Conservation (phyloP, 1,139 yeast species). For the Meyerozyma athensensis region DNA sequence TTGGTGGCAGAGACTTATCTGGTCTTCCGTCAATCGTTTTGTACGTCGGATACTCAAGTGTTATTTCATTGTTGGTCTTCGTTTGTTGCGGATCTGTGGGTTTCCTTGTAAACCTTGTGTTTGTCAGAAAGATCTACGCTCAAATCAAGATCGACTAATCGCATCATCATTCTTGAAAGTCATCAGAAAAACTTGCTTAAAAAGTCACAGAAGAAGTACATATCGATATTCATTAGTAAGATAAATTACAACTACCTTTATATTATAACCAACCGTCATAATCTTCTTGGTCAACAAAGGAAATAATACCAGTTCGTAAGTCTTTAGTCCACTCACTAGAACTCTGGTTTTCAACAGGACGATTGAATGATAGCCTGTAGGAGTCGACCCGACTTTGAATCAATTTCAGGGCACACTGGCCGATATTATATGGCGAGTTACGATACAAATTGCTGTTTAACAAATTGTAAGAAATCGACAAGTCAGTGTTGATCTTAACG, state of each 20-base stretch:
- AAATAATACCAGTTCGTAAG: constrained; percentile 20
- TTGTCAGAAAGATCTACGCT: constrained; percentile 75
- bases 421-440: constrained; percentile 14
- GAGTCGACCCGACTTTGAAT: constrained; percentile 24
- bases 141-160: constrained; percentile 75
- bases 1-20: constrained; percentile 60
- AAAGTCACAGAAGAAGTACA: background rate
- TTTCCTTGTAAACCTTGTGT: constrained; percentile 66
- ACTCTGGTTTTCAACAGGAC: constrained; percentile 7
- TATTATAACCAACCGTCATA: constrained; percentile 34
- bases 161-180: background rate
- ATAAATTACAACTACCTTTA: background rate
- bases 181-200: background rate
- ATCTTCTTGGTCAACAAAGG: constrained; percentile 30
- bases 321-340: constrained; percentile 28
- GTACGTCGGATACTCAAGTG: constrained; percentile 79
- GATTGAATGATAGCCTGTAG: constrained; percentile 27
- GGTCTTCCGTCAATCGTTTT: constrained; percentile 75
- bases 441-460: constrained; percentile 25
- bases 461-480: constrained; percentile 32
- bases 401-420: constrained; percentile 19
- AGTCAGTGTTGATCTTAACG: constrained; percentile 33
- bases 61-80: constrained; percentile 69
- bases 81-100: constrained; percentile 88
- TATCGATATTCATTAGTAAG: background rate